Evolutionary conservation across 768 basidiomycete species (phyloP), one percentile per base, ranked within the genome.

Genomic region (Russula foetens): DNA sequence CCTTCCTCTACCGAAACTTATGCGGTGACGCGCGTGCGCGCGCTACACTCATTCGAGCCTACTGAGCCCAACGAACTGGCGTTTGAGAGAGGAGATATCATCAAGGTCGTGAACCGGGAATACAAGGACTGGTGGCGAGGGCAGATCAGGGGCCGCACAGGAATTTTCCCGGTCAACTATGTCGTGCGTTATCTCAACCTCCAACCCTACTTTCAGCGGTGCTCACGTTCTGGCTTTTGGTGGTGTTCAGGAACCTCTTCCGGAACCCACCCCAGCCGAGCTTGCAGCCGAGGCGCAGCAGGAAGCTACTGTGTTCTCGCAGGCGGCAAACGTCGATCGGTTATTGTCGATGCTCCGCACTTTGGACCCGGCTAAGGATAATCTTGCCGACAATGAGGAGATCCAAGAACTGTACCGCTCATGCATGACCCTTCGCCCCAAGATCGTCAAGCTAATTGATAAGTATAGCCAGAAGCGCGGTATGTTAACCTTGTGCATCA

Each of bases 81-180:
- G 1, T 96, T 98, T 68, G 87, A 92, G 53, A 88, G 88, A 65
- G 96, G 94, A 2, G 95, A 97, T 65, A 78, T 96, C 48, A 93
- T 98, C 76, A 92, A 93, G 68, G 95, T 98, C 15, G 85, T 98
- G 24, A 93, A 97, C 71, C 83, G 92, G 26, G 88, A 87, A 24
- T 96, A 96, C 72, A 88, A 91, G 67, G 93, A 97, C 70, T 98
- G 96, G 96, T 98, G 94, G 92, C 75, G 92, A 24, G 96, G 96
- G 0, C 93, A 97, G 66, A 72, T 95, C 47, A 89, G 85, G 68
- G 94, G 92, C 0, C 76, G 90, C 59, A 92, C 93, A 3, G 93
- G 93, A 46, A 98, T 98, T 49, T 98, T 98, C 73, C 96, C 96
- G 0, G 92, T 96, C 21, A 97, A 96, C 71, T 97, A 98, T 75